Base-by-base conservation (phyloP, 371 early-diverging fungal species). In the Parasitella parasitica region DNA sequence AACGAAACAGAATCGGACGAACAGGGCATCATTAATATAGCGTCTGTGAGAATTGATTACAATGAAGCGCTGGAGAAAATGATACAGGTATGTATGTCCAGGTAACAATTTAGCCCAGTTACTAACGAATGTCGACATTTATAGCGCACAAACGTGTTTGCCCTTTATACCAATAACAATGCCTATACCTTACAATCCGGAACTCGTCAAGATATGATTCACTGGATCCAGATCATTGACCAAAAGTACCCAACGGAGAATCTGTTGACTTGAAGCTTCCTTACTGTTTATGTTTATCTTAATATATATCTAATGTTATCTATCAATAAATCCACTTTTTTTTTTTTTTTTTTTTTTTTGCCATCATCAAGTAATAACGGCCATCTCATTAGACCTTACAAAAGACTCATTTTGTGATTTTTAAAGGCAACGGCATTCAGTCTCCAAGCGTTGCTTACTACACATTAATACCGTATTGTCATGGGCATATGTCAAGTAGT, bases 221-320 rank as follows among this genome's bases (percentile, higher is more conserved):
- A 81, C 27, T 95, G 96, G 96, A 84, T 94, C 30, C 73, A 80
- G 34, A 84, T 84, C 41, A 82, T 91, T 54, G 91, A 91, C 63
- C 85, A 81, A 46, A 82, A 81, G 64, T 85, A 79, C 36, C 82
- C 81, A 24, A 49, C 77, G 24, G 76, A 78, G 22, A 71, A 59
- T 46, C 54, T 81, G 30, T 55, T 53, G 38, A 38, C 34, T n/a
- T 64, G 32, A 32, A 11, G 11, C 32, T 32, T 11, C 6, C 11
- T 32, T 32, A 32, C 32, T 6, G 8, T 26, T 9, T 5, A 28
- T 2, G n/a, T n/a, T n/a, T n/a, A n/a, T n/a, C n/a, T n/a, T n/a
- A n/a, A n/a, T n/a, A n/a, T n/a, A n/a, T n/a, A n/a, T n/a, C n/a
- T n/a, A n/a, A n/a, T n/a, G n/a, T n/a, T n/a, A n/a, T n/a, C n/a